A percentile compares a stretch with the other conserved stretches of the same genome.
Conservation (phyloP, 768 basidiomycete species). For the Suillus luteus region DNA sequence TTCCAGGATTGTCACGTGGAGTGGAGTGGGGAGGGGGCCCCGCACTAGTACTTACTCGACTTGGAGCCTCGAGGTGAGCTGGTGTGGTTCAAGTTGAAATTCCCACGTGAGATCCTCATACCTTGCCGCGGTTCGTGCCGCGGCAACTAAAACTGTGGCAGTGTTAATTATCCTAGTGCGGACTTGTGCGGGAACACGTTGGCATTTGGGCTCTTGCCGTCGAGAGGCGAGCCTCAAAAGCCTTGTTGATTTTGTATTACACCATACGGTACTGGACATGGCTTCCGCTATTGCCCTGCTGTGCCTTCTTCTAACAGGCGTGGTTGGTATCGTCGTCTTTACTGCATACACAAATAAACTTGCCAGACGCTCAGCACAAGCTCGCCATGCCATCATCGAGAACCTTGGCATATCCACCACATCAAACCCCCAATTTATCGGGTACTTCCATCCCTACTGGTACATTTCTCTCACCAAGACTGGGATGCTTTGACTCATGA, state of each 20-base stretch:
- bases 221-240: background rate
- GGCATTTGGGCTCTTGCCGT: background rate
- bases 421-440: slow-evolving; percentile 49
- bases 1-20: background rate
- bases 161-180: background rate
- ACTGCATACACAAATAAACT: slow-evolving; percentile 26
- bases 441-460: slow-evolving; percentile 98
- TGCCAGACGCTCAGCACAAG: slow-evolving; percentile 23
- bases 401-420: slow-evolving; percentile 16
- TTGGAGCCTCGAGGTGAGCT: too few species aligned
- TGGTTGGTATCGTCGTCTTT: slow-evolving; percentile 23
- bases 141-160: background rate
- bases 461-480: slow-evolving; percentile 37
- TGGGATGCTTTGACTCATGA: slow-evolving; percentile 33
- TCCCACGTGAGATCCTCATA: too few species aligned
- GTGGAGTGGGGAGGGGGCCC: background rate
- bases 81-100: too few species aligned
- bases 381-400: slow-evolving; percentile 25
- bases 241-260: background rate
- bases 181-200: background rate
- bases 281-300: slow-evolving; percentile 10
- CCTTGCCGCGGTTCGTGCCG: background rate
- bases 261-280: background rate
- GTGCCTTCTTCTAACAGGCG: slow-evolving; percentile 18
- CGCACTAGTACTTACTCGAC: background rate